phyloP scores from a whole-genome alignment of 257 asterid genomes.

The Cinchona pubescens region DNA sequence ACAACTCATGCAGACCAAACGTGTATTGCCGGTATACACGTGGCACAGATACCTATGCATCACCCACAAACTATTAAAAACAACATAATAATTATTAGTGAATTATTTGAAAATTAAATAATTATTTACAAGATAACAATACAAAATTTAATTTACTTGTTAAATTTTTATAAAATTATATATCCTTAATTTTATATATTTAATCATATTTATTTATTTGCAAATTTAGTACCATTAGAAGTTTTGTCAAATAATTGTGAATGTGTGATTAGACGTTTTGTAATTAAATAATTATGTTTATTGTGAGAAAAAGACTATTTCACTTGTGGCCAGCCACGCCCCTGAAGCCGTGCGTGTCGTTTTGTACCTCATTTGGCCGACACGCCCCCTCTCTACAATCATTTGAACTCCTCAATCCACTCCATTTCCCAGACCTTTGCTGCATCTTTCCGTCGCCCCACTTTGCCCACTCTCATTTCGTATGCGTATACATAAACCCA shows the following conservation, averaged over 20 bases:
- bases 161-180: no score
- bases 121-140: no score
- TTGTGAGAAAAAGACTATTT: slow-evolving; percentile 10
- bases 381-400: slow-evolving; percentile 48
- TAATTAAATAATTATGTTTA: background rate
- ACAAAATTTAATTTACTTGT: no score
- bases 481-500: background rate
- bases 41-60: slow-evolving; percentile 38
- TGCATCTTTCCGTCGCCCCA: no score
- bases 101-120: background rate
- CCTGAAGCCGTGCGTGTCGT: slow-evolving; percentile 44
- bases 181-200: no score
- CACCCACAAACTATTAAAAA: background rate
- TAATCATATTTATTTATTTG: no score
- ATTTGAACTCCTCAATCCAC: slow-evolving; percentile 39
- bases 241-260: no score
- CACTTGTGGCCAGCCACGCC: slow-evolving; percentile 9
- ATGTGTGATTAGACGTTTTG: no score
- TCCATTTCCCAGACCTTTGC: background rate
- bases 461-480: slow-evolving; percentile 1
- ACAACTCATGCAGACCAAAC: slow-evolving; percentile 56
- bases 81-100: background rate
- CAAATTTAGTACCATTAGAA: no score
- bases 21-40: slow-evolving; percentile 53
- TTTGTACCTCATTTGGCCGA: slow-evolving; percentile 33